Percentiles rank a stretch among this genome's conserved stretches.
Evolutionary conservation across 345 rosid genomes (phyloP).

Genomic region (Melaleuca quinquenervia): DNA sequence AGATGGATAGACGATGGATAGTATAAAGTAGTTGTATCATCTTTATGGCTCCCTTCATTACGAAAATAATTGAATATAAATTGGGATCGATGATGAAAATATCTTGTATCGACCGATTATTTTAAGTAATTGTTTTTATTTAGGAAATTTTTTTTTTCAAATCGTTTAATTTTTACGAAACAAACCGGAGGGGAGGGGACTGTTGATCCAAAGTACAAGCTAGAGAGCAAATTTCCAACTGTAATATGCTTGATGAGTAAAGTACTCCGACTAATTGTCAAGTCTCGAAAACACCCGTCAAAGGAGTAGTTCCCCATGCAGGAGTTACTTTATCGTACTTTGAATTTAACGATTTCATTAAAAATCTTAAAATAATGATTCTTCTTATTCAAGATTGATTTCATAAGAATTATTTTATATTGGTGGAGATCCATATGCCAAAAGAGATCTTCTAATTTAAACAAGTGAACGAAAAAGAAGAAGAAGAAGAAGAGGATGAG

Average conservation of each 20-base stretch:
- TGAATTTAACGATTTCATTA: neutral
- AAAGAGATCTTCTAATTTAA: neutral
- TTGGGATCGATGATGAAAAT: accelerated
- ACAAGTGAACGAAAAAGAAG: neutral
- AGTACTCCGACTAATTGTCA: neutral
- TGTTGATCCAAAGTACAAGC: neutral
- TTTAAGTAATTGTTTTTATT: neutral
- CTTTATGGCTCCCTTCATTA: neutral
- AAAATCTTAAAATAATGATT: neutral
- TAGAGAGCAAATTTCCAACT: neutral
- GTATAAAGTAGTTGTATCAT: neutral
- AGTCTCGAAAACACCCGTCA: neutral
- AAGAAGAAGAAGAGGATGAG: neutral
- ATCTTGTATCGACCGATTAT: neutral
- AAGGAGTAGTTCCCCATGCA: neutral
- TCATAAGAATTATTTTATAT: neutral
- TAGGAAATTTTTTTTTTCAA: neutral
- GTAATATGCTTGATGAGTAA: neutral
- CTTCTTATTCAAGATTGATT: neutral
- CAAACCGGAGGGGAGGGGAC: neutral
- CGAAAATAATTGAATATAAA: neutral
- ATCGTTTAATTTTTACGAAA: neutral
- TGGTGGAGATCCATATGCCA: neutral
- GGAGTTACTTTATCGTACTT: neutral
- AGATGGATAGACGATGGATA: neutral